Evolutionary conservation across 345 rosid genomes (phyloP).

Genomic region (Brassica rapa): DNA sequence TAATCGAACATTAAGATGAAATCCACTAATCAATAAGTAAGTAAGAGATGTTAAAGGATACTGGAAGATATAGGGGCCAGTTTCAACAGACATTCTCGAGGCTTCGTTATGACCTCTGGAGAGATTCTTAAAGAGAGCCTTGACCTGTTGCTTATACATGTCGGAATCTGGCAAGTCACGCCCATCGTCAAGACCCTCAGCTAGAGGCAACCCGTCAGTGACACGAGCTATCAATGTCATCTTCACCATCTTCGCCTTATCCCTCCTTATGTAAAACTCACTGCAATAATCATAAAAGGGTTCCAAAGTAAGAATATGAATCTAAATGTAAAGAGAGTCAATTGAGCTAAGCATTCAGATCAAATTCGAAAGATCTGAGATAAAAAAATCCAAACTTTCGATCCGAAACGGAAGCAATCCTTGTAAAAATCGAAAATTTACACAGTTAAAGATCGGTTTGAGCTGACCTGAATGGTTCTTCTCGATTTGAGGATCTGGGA

Average conservation of each 20-base stretch:
- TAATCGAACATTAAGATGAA: background rate
- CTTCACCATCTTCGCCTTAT: slow-evolving; percentile 77
- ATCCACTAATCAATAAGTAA: too few relatives aligned
- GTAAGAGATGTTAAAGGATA: slow-evolving; percentile 50
- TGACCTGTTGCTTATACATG: slow-evolving; percentile 94
- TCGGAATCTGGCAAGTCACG: slow-evolving; percentile 87
- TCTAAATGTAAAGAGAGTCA: background rate
- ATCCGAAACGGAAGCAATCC: slow-evolving; percentile 26
- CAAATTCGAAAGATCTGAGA: slow-evolving; percentile 18
- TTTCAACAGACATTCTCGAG: slow-evolving; percentile 91
- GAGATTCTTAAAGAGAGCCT: slow-evolving; percentile 93
- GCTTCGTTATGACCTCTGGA: slow-evolving; percentile 87
- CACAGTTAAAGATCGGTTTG: background rate
- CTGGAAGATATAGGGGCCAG: slow-evolving; percentile 92
- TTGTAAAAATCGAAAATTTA: background rate
- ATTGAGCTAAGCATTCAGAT: background rate
- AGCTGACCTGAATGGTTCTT: slow-evolving; percentile 33
- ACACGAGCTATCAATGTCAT: slow-evolving; percentile 99
- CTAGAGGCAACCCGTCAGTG: slow-evolving; percentile 94
- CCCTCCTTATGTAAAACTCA: background rate
- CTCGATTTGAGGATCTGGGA: slow-evolving; percentile 39
- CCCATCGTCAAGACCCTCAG: slow-evolving; percentile 95
- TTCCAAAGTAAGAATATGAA: background rate
- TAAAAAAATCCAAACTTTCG: background rate
- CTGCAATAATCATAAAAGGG: background rate